These are phyloP conservation scores for Thelephora ganbajun DNA, from an alignment of 768 basidiomycete species.

Conservation along the genomic window DNA sequence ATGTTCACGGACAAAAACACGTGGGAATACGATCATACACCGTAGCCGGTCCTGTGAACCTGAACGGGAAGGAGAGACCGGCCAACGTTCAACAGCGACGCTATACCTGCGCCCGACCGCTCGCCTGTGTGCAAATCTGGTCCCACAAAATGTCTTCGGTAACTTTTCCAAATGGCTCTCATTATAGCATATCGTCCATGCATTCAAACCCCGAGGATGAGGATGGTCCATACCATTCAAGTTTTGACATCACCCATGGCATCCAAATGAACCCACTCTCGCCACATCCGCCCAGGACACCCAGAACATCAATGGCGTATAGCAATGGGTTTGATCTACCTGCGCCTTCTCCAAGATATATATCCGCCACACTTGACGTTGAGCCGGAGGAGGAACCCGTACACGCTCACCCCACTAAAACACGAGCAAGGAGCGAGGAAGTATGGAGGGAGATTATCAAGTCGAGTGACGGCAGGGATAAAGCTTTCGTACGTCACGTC, in stretches of 20 bases:
- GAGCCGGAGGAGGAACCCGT: no score
- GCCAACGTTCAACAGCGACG: background rate
- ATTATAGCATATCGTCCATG: constrained; percentile 19
- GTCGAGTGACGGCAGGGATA: constrained; percentile 71
- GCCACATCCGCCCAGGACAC: constrained; percentile 66
- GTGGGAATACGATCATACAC: background rate
- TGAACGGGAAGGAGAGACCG: background rate
- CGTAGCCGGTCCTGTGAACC: background rate
- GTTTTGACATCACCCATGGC: constrained; percentile 37
- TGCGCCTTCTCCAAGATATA: no score
- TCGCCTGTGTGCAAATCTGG: constrained; percentile 1
- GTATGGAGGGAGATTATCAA: constrained; percentile 72
- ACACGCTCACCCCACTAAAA: background rate
- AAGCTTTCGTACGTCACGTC: constrained; percentile 54
- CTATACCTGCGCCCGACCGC: background rate
- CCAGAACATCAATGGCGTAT: constrained; percentile 38
- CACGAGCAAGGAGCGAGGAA: constrained; percentile 40
- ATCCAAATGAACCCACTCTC: constrained; percentile 75
- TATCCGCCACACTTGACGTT: no score
- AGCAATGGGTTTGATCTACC: background rate
- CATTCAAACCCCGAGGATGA: constrained; percentile 30
- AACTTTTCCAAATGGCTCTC: constrained; percentile 39
- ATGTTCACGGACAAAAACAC: background rate
- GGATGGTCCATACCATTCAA: constrained; percentile 34
- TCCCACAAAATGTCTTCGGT: constrained; percentile 49